Base-by-base conservation (phyloP, 495 filamentous ascomycete genomes). In the Parmelia sp. region DNA sequence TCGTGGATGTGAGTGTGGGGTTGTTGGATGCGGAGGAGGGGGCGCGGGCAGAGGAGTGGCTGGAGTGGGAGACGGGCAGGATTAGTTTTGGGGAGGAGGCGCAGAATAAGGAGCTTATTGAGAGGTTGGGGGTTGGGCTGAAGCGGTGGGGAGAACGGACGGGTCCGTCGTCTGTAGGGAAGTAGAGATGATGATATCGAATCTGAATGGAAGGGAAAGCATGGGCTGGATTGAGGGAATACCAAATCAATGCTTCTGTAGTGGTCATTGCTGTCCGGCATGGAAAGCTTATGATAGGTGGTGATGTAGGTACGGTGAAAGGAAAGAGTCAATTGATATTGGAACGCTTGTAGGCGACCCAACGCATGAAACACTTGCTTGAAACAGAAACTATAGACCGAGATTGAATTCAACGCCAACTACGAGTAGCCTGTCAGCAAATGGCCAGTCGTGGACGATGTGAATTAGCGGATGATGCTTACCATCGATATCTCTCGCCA, bases 391-490 rank as follows among this genome's bases (percentile, higher is more conserved):
- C 42, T 88, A 97, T 78, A 98, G 95, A 75, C 91, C 94, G 69
- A 97, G 83, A 69, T 89, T 92, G 78, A 97, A 98, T 76, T 97
- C 93, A 68, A 98, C 94, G 62, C 91, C 94, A 63, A 98, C 66
- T 68, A 27, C 27, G 36, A 62, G 25, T 4, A 33, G 25, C 11
- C 12, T 17, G n/a, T 25, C 39, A 42, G 61, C 64, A 19, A 61
- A 49, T n/a, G 55, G 57, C 12, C 15, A 44, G 1, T 23, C 2
- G 12, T 6, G 8, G 10, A 14, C 3, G 15, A 17, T 8, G 5
- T 12, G 4, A 7, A 35, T 31, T 9, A 40, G 23, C 19, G 40
- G 10, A 23, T 36, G 27, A 29, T 58, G 58, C 58, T 68, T 58
- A 68, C 66, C 93, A 73, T 98, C 94, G 73, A 97, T 96, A 71